Evolutionary conservation across 2,329 filamentous ascomycete species (phyloP), one percentile per base, ranked within the genome.

Genomic region (Epichloe scottii): DNA sequence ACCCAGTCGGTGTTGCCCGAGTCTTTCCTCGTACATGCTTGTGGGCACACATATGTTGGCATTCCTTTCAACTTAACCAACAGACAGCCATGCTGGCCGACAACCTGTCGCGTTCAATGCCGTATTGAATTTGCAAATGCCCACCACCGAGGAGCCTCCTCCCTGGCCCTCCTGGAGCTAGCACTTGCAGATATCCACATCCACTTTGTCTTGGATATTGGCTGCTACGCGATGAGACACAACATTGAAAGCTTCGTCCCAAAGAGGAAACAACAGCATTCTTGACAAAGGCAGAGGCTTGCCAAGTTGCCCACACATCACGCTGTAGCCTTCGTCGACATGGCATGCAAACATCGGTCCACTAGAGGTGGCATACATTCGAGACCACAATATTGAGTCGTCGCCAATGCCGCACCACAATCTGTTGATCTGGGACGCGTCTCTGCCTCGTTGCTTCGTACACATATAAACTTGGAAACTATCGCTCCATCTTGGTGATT

Each of bases 381-480:
- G 11, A 33, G 38, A 12, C 17, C 34, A 46, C 23, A n/a, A 47
- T 47, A 30, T 39, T 35, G 47, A 37, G 19, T 7, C 21, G 26
- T 46, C 21, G 35, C 46, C 30, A 35, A 37, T 5, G n/a, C 51
- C 34, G 46, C 30, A 17, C 19, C 39, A n/a, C 5, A 26, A 33
- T 39, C 26, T 48, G 34, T 42, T 44, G 42, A 51, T 54, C 21
- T 17, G 19, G 12, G 33, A 47, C 52, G 52, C 46, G 52, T 51
- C 23, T 44, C 37, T n/a, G n/a, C n/a, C 11, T 42, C 15, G 34
- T 23, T 33, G 17, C 15, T 21, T 19, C 30, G 49, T 56, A 55
- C 62, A 63, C 64, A 65, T 64, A 64, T 64, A 64, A 58, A 58
- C 56, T 54, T 50, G 53, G 51, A 23, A 48, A 48, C 43, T 37